These are phyloP conservation scores for Penicillium sp. DNA, from an alignment of 2,329 filamentous ascomycete genomes.

Conservation along the genomic window DNA sequence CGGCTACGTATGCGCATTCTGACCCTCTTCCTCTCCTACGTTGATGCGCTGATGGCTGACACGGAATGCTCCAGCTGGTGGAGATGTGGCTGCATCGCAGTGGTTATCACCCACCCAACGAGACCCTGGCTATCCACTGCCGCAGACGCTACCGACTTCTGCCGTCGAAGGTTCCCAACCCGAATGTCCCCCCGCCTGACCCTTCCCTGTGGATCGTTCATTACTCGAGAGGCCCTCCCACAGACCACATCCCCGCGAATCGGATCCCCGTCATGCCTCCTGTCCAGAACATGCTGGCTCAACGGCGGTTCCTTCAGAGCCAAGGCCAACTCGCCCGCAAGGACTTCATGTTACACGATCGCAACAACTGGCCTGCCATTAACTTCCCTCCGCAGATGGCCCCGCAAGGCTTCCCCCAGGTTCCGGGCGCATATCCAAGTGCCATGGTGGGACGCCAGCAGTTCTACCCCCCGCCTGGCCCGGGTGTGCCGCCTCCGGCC, in stretches of 20 bases:
- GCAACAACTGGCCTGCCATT: conserved; percentile 80
- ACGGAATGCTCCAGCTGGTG: too few relatives aligned
- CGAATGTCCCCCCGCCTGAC: conserved; percentile 63
- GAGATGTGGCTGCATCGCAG: conserved; percentile 77
- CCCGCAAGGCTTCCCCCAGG: conserved; percentile 42
- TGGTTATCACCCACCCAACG: conserved; percentile 65
- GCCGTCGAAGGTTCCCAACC: conserved; percentile 59
- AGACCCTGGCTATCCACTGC: conserved; percentile 65
- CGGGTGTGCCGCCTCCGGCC: too few relatives aligned
- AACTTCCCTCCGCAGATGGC: conserved; percentile 54
- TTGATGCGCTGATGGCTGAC: too few relatives aligned
- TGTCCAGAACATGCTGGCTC: conserved; percentile 35
- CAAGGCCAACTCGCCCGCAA: conserved; percentile 78
- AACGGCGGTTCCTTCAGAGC: conserved; percentile 53
- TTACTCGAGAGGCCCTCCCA: conserved; percentile 68
- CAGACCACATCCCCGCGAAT: conserved; percentile 61
- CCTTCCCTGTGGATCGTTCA: conserved; percentile 83
- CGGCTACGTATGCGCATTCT: conserved; percentile 52
- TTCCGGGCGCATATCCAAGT: conserved; percentile 20
- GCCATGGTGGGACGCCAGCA: too few relatives aligned
- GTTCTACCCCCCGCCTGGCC: too few relatives aligned
- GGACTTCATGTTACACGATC: conserved; percentile 88
- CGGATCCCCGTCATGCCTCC: conserved; percentile 43
- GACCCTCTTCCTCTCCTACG: too few relatives aligned
- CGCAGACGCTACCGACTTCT: conserved; percentile 79